These are phyloP conservation scores for Sarcomyxa edulis DNA, from an alignment of 768 basidiomycete genomes.

Conservation along the genomic window DNA sequence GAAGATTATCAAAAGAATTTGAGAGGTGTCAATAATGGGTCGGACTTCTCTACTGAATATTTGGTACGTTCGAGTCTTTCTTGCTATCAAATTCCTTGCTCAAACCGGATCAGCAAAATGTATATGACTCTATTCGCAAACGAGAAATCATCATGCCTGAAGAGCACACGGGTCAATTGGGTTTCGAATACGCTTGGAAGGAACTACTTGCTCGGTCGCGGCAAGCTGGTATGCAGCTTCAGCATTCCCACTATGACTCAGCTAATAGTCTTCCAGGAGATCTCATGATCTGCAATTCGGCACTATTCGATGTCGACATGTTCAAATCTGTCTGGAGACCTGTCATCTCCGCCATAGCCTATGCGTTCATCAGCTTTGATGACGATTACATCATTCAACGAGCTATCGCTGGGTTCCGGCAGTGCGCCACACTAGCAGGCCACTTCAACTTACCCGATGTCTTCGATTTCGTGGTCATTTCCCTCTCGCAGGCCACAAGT, in stretches of 20 bases:
- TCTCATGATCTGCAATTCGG: slow-evolving; percentile 73
- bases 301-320: slow-evolving; percentile 85
- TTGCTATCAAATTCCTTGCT: neutral
- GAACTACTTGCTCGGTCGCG: slow-evolving; percentile 81
- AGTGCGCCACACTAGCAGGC: slow-evolving; percentile 90
- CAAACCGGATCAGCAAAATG: slow-evolving; percentile 54
- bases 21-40: slow-evolving; percentile 84
- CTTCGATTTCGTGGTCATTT: slow-evolving; percentile 93
- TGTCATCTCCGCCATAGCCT: slow-evolving; percentile 89
- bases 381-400: slow-evolving; percentile 96
- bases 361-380: slow-evolving; percentile 93
- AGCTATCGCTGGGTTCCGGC: slow-evolving; percentile 92
- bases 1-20: slow-evolving; percentile 93
- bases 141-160: slow-evolving; percentile 96
- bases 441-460: slow-evolving; percentile 90
- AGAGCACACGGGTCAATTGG: slow-evolving; percentile 93
- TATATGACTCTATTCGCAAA: slow-evolving; percentile 93
- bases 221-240: slow-evolving; percentile 57
- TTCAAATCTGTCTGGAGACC: slow-evolving; percentile 93
- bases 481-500: slow-evolving; percentile 88
- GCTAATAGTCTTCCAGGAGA: slow-evolving; percentile 35
- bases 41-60: slow-evolving; percentile 81
- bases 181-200: slow-evolving; percentile 99
- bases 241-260: slow-evolving; percentile 3
- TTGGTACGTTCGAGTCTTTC: slow-evolving; percentile 44